These are phyloP conservation scores for Paecilomyces sp. DNA, from an alignment of 2,329 filamentous ascomycete species.

Conservation along the genomic window DNA sequence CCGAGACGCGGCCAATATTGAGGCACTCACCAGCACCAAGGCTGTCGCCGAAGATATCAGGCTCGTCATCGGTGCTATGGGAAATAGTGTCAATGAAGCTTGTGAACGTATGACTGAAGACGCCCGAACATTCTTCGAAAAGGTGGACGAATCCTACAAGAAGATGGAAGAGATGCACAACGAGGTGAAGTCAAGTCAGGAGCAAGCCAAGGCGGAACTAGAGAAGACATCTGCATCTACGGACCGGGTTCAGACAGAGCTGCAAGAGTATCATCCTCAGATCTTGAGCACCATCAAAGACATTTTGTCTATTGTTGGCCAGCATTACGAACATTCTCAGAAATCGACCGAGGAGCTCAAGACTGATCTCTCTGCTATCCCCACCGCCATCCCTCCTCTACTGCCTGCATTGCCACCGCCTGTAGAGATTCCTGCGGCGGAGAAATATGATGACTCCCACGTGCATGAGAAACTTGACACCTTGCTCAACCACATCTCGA, in stretches of 20 bases:
- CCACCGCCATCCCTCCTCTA: constrained; percentile 48
- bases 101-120: constrained; percentile 83
- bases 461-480: constrained; percentile 53
- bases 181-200: constrained; percentile 70
- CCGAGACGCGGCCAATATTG: constrained; percentile 64
- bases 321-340: constrained; percentile 86
- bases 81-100: constrained; percentile 70
- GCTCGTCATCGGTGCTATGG: constrained; percentile 75
- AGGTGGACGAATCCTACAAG: constrained; percentile 69
- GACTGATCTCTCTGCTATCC: constrained; percentile 45
- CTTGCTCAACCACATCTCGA: constrained; percentile 41
- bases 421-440: constrained; percentile 38
- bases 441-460: constrained; percentile 36
- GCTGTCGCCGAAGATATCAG: constrained; percentile 80
- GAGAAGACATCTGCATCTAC: constrained; percentile 66
- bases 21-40: constrained; percentile 68
- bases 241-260: constrained; percentile 67
- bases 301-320: constrained; percentile 70
- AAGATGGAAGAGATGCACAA: constrained; percentile 68
- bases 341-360: constrained; percentile 56
- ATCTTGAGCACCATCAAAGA: constrained; percentile 81
- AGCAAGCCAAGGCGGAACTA: constrained; percentile 74
- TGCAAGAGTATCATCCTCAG: constrained; percentile 79
- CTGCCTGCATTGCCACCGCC: constrained; percentile 42
- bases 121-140: constrained; percentile 76